These are phyloP conservation scores for Debaryomycetaceae sp. DNA, from an alignment of 1,139 yeast species.

Conservation along the genomic window DNA sequence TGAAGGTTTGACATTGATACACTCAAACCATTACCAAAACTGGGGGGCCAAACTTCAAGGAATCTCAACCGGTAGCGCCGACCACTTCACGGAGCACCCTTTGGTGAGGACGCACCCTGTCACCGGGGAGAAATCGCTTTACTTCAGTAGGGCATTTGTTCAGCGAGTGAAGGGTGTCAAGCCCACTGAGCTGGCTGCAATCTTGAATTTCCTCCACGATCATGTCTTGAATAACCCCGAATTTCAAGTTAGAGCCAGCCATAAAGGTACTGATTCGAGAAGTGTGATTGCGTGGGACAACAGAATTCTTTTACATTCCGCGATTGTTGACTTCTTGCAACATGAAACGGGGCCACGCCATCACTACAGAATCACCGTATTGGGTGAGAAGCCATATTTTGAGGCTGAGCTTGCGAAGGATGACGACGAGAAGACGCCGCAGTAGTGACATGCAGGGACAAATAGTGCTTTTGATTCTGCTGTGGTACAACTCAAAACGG, in stretches of 20 bases:
- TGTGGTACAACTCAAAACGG: too few relatives aligned
- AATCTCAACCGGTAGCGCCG: too few relatives aligned
- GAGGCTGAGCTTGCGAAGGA: conserved; percentile 8
- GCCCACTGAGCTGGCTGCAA: conserved; percentile 18
- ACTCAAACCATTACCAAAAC: conserved; percentile 23
- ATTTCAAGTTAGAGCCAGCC: conserved; percentile 23
- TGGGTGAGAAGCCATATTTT: conserved; percentile 22
- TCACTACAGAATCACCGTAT: conserved; percentile 22
- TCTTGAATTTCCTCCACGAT: conserved; percentile 20
- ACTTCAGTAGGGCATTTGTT: conserved; percentile 19
- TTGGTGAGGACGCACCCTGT: conserved; percentile 28
- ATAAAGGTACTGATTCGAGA: conserved; percentile 18
- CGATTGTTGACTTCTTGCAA: conserved; percentile 20
- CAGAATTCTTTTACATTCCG: conserved; percentile 20
- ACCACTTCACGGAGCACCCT: conserved; percentile 24
- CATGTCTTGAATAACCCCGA: conserved; percentile 21
- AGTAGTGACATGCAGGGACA: too few relatives aligned
- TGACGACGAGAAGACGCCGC: too few relatives aligned
- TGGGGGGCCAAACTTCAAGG: conserved; percentile 15
- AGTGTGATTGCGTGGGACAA: conserved; percentile 26
- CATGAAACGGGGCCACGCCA: conserved; percentile 16
- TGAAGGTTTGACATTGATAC: conserved; percentile 24
- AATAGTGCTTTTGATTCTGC: too few relatives aligned
- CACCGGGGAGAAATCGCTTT: conserved; percentile 23
- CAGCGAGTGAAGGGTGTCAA: conserved; percentile 22